phyloP scores from a whole-genome alignment of 2,329 filamentous ascomycete species.

The Aspergillus melleus region DNA sequence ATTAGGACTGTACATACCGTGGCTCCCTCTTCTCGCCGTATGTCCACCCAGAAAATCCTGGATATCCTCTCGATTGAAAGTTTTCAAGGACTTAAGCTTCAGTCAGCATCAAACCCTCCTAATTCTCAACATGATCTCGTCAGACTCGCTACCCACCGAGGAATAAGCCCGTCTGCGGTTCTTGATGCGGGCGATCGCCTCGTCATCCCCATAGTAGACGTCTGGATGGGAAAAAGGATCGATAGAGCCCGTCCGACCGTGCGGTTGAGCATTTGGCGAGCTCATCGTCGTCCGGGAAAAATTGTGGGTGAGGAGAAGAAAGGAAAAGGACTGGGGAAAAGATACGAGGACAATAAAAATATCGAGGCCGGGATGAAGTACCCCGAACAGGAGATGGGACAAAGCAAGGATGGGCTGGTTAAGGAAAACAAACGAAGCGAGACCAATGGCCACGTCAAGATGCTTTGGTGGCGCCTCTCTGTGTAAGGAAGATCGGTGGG shows the following conservation, averaged over 20 bases:
- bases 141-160: constrained; percentile 45
- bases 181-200: constrained; percentile 47
- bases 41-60: constrained; percentile 34
- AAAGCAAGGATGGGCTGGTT: neutral
- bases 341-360: neutral
- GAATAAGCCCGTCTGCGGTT: constrained; percentile 56
- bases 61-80: constrained; percentile 39
- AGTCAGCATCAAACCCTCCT: constrained; percentile 11
- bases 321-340: neutral
- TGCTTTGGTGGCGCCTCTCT: constrained; percentile 2
- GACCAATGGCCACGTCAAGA: constrained; percentile 7
- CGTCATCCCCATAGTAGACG: constrained; percentile 59
- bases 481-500: neutral
- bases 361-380: neutral
- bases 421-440: neutral
- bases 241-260: constrained; percentile 43
- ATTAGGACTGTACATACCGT: constrained; percentile 35
- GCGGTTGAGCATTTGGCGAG: constrained; percentile 38
- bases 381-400: neutral
- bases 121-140: constrained; percentile 13
- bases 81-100: constrained; percentile 33
- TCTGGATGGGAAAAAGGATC: constrained; percentile 61
- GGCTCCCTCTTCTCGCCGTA: constrained; percentile 43
- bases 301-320: constrained; percentile 2
- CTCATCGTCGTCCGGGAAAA: constrained; percentile 33